Percentiles rank a stretch among this genome's conserved stretches.
Conservation (phyloP, 1,284 basidiomycete genomes). For the Ustilago loliicola region DNA sequence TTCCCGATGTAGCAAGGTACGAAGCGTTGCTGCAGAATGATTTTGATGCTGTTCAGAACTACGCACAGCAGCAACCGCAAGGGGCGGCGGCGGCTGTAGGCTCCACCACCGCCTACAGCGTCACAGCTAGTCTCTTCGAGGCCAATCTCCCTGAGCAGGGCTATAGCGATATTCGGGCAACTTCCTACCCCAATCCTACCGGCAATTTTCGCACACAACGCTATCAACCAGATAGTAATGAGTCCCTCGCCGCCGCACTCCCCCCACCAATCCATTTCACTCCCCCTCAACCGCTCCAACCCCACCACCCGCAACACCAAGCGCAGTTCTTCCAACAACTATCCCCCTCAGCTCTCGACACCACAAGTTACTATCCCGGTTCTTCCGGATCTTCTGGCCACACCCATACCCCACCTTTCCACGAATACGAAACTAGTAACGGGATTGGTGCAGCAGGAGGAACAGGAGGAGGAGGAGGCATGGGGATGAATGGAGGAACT, state of each 20-base stretch:
- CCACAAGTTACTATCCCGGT: not conserved
- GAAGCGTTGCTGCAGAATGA: slow-evolving; percentile 10
- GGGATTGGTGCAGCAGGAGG: not conserved
- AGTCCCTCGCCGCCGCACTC: slow-evolving; percentile 34
- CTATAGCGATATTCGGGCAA: slow-evolving; percentile 6
- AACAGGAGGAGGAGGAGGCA: not conserved
- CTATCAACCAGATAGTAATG: slow-evolving; percentile 15
- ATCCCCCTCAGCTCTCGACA: not conserved
- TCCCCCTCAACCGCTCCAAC: too few relatives aligned
- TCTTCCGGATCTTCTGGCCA: slow-evolving; percentile 18
- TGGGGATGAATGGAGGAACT: not conserved
- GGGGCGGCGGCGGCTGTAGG: not conserved
- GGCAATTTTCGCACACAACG: not conserved
- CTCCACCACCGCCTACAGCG: too few relatives aligned
- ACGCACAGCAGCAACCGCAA: not conserved
- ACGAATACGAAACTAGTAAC: not conserved
- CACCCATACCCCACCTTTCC: slow-evolving; percentile 18
- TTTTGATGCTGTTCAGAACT: slow-evolving; percentile 20
- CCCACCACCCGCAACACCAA: not conserved
- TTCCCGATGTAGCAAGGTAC: slow-evolving; percentile 11
- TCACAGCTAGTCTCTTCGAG: slow-evolving; percentile 13
- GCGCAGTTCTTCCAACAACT: slow-evolving; percentile 4
- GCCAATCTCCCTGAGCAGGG: not conserved
- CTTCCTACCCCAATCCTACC: not conserved
- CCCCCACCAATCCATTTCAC: not conserved